Base-by-base conservation (phyloP, 179 eudicot genomes). In the Silene coronaria region DNA sequence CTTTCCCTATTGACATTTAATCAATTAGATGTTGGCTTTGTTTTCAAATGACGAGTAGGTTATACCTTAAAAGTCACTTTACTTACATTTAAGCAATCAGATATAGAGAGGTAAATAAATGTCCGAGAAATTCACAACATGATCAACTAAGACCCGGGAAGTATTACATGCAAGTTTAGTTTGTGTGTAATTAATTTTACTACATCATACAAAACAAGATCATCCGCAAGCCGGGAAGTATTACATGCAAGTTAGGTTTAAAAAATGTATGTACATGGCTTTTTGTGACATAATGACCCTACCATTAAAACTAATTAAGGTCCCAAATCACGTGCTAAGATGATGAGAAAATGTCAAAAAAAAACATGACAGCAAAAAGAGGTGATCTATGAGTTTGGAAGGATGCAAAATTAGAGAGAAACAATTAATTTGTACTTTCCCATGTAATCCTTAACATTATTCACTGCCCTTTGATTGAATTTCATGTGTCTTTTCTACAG, bases 301-400 rank as follows among this genome's bases (percentile, higher is more conserved):
- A 80, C 79, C 66, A 74, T 70, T 36, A 78, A 70, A 59, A 64
- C 34, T 21, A 59, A 53, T 42, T 64, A 60, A 76, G 77, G 79
- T 75, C 82, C 82, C 84, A 70, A 80, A 71, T 83, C 93, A 89
- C 85, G 91, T 89, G 91, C 86, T 75, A 4, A 16, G 46, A 73
- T 48, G 61, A 69, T 16, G 22, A 70, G 51, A 66, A 45, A 53
- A 75, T 75, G 26, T 38, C 61, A 74, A 74, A 61, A 42, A 45
- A 64, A 57, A 76, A 57, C 57, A 38, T 76, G 83, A 70, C 82
- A 79, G 77, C 79, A 81, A 30, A 75, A 78, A 45, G 78, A 42
- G 79, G 74, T 70, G 76, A 81, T 77, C 76, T 55, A 75, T 28
- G 60, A 21, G 74, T 78, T 75, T 78, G 81, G 79, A 75, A 78